Base-by-base conservation (phyloP, 164 flowering plant species). In the Santalum album region DNA sequence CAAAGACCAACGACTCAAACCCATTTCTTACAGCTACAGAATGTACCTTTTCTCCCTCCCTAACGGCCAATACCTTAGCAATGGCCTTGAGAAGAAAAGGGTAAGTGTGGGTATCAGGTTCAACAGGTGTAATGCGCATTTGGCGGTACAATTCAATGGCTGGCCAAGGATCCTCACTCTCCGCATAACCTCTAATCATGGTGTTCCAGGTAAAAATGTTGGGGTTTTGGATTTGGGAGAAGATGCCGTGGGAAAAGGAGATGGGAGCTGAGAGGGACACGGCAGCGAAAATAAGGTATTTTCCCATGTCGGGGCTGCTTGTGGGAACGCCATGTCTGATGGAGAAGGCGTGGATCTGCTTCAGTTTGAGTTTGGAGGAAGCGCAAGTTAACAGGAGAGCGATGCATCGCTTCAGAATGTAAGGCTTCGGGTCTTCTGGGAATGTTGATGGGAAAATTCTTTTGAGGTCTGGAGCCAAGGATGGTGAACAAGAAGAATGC, bases 181-280 rank as follows among this genome's bases (percentile, higher is more conserved):
- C 76, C 14, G 79, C 79, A 34, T 69, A 65, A 22, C 76, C 79
- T 59, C 74, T 60, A 7, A 75, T 69, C 76, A 75, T 57, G 48
- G 76, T 71, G 55, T 75, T 75, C 71, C 71, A 75, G 0, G 71
- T 51, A 51, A 71, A 75, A 15, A 69, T 29, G 43, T 63, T 65
- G 19, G 71, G 71, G 46, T 26, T 42, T 24, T 47, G 47, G 17
- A 72, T 48, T 18, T 35, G 59, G 16, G 60, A 36, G 42, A 75
- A 75, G 20, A 75, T 57, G 11, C 34, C 44, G 59, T 29, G 67
- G 12, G 74, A 62, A 48, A 69, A 75, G 20, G 65, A 39, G 71
- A 71, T 65, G 20, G 75, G 62, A 12, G 62, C 57, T 3, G 71
- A 55, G 49, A 65, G 60, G 9, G 69, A 55, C 5, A 46, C 25